Evolutionary conservation across 768 basidiomycete species (phyloP).

Genomic region (Calocybe indica): DNA sequence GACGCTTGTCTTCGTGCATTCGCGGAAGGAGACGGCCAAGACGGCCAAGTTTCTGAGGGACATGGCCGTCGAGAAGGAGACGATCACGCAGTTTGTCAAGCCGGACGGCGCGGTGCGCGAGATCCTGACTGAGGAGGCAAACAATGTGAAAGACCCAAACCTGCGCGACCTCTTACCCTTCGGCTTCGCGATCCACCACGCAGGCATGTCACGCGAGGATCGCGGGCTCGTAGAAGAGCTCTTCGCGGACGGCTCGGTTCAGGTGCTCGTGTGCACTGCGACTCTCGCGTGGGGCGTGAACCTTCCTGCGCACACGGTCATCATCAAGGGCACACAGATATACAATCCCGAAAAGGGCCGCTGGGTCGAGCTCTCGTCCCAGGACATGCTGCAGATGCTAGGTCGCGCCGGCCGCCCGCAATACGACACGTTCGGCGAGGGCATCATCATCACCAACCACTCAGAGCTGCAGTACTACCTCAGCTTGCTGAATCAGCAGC

Average conservation of each 20-base stretch:
- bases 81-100: constrained; percentile 92
- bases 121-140: constrained; percentile 80
- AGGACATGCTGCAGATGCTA: constrained; percentile 98
- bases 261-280: constrained; percentile 94
- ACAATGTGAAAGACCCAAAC: constrained; percentile 76
- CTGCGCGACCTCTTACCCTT: constrained; percentile 90
- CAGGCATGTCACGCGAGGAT: constrained; percentile 91
- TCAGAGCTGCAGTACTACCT: constrained; percentile 96
- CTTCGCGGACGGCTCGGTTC: constrained; percentile 87
- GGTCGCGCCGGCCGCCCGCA: constrained; percentile 97
- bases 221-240: constrained; percentile 90
- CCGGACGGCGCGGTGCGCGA: constrained; percentile 90
- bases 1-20: constrained; percentile 95
- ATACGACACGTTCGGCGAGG: constrained; percentile 95
- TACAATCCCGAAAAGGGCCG: constrained; percentile 98
- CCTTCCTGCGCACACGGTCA: constrained; percentile 93
- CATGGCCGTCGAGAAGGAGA: constrained; percentile 94
- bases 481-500: constrained; percentile 90
- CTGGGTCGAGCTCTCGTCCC: constrained; percentile 93
- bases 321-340: constrained; percentile 99
- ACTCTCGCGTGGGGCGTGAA: constrained; percentile 99
- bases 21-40: constrained; percentile 97
- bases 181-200: constrained; percentile 97
- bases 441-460: constrained; percentile 98
- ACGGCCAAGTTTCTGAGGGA: constrained; percentile 93